Evolutionary conservation across 306 rosid genomes (phyloP), one percentile per base, ranked within the genome.

Genomic region (Dalbergia cultrata): DNA sequence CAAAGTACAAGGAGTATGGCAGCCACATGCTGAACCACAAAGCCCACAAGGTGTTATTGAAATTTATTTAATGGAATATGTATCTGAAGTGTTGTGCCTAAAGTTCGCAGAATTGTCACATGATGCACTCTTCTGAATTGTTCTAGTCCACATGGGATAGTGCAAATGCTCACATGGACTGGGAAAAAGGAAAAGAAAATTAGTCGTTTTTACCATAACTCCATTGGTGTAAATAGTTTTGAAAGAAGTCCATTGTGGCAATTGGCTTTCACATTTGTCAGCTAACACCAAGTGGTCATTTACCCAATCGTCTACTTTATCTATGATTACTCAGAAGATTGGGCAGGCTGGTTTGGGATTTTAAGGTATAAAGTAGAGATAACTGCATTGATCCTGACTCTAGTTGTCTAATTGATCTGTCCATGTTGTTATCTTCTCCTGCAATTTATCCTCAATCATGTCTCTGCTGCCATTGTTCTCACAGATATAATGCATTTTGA

Each of bases 401-500:
- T 65, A 65, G 43, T 14, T 57, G 5, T 49, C 4, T 62, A 75
- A 35, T 47, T 35, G 62, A 75, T 45, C 50, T 75, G 52, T 14
- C 63, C 44, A 0, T 77, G 64, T 43, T 18, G 19, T 47, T 75
- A 67, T 13, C 72, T 68, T 33, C 62, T 78, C 35, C 74, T 52
- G 6, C 4, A 7, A 56, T 54, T 43, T 50, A 71, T 81, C 26
- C 18, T 74, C 75, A 31, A 65, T 49, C 34, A 21, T 57, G 57
- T 61, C 72, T 70, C 77, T 61, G 74, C 54, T 58, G 65, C 71
- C 56, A 35, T 50, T 50, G 34, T 34, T 43, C 69, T 49, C 50
- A 79, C 18, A 6, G 67, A 80, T 58, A 68, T 72, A 74, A 45
- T 64, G 43, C 53, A 64, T 53, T 83, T 31, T 26, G 8, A 73